Conservation (phyloP, 164 flowering plant genomes). For the Dillenia suffruticosa region DNA sequence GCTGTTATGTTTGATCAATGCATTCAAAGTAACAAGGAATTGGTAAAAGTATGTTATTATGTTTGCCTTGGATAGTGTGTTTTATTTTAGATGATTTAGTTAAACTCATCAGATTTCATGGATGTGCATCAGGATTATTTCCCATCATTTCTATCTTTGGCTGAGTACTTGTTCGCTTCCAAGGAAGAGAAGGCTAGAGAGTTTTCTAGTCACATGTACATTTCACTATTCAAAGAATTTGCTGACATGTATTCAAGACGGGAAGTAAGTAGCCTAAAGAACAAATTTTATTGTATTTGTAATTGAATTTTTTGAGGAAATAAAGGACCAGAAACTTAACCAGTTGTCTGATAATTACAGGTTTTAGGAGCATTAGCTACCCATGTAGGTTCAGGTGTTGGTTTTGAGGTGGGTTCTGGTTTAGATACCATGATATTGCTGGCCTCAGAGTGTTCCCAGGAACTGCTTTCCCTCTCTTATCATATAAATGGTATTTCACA, state of each 20-base stretch:
- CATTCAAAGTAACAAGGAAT: slow-evolving; percentile 50
- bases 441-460: slow-evolving; percentile 48
- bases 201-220: slow-evolving; percentile 58
- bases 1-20: slow-evolving; percentile 66
- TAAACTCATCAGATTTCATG: slow-evolving; percentile 1
- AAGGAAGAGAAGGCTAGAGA: slow-evolving; percentile 65
- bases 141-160: slow-evolving; percentile 50
- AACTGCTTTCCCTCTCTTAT: slow-evolving; percentile 57
- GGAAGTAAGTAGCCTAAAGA: slow-evolving; percentile 45
- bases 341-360: slow-evolving; percentile 27
- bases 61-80: neutral
- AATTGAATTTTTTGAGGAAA: neutral
- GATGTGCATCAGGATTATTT: slow-evolving; percentile 52
- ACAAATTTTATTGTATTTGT: neutral
- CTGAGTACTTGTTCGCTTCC: slow-evolving; percentile 64
- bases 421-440: slow-evolving; percentile 60
- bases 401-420: slow-evolving; percentile 70
- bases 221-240: slow-evolving; percentile 56
- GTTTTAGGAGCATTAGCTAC: slow-evolving; percentile 69
- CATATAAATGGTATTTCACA: slow-evolving; percentile 54
- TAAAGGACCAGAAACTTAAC: neutral
- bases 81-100: neutral
- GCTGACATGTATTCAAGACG: slow-evolving; percentile 58
- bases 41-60: slow-evolving; percentile 48
- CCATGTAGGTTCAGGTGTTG: slow-evolving; percentile 73